phyloP scores from a whole-genome alignment of 306 rosid genomes.

The Senna tora region DNA sequence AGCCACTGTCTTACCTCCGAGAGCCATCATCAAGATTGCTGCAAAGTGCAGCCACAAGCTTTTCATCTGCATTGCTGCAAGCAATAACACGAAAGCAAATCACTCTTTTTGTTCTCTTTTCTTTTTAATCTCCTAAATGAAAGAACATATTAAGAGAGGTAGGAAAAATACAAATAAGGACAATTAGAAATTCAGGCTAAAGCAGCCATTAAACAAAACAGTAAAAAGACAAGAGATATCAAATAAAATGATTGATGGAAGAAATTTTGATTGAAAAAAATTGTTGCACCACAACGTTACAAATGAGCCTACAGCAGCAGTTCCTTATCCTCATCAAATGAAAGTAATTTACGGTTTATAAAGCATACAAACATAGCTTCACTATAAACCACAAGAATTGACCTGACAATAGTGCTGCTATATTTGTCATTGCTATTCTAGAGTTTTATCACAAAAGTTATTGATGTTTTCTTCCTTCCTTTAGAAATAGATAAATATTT shows the following conservation, averaged over 20 bases:
- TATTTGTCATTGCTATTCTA: background rate
- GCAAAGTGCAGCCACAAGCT: constrained; percentile 94
- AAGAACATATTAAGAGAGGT: background rate
- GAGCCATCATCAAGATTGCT: constrained; percentile 56
- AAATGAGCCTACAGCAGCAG: background rate
- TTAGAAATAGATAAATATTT: constrained; percentile 5
- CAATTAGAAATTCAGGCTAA: background rate
- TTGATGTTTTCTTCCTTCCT: background rate
- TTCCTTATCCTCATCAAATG: background rate
- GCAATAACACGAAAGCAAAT: constrained; percentile 30
- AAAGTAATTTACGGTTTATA: constrained; percentile 6
- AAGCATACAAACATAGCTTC: constrained; percentile 4
- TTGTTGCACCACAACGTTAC: too few species aligned
- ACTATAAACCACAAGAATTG: constrained; percentile 21
- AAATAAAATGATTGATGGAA: too few species aligned
- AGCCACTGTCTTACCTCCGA: constrained; percentile 56
- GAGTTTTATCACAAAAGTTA: background rate
- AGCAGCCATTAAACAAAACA: background rate
- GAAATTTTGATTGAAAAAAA: too few species aligned
- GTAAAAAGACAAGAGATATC: background rate
- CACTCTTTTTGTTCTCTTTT: too few species aligned
- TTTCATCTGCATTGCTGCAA: constrained; percentile 87
- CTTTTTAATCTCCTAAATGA: background rate
- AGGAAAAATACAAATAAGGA: background rate
- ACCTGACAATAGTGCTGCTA: background rate